Base-by-base conservation (phyloP, 208 protist genomes). In the Crithidia thermophila region DNA sequence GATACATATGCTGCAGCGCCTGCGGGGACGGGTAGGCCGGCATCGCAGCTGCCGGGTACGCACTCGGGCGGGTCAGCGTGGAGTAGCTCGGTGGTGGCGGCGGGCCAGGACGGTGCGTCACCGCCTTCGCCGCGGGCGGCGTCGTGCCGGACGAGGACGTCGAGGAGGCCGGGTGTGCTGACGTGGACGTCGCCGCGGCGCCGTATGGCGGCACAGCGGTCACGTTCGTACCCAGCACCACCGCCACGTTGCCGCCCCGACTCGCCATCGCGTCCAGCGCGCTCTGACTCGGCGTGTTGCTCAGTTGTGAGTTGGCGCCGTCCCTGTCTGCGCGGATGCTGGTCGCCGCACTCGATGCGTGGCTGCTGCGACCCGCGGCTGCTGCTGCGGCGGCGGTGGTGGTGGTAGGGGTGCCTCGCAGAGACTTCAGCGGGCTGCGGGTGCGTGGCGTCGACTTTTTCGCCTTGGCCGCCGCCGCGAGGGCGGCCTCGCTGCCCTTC, bases 71-170 rank as follows among this genome's bases (percentile, higher is more conserved):
- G 14, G 57, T 18, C 1, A 51, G 28, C 1, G 57, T 30, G 14
- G 57, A 25, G 57, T 62, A 62, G 20, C 57, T 62, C n/a, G 57
- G 57, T n/a, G 57, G 57, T 28, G 4, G 57, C 13, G 57, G 18
- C 25, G n/a, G n/a, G n/a, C n/a, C n/a, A n/a, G n/a, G n/a, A n/a
- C n/a, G 5, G 20, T 3, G 21, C 36, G 4, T 37, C 51, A 5
- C 34, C 33, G 28, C 51, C 21, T 7, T 18, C 33, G 11, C 51
- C 51, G 33, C 27, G 31, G 51, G 36, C 11, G 34, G 30, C 52
- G 42, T 59, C 13, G 52, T 14, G 13, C 20, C 31, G 5, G 42
- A 45, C 20, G 23, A n/a, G n/a, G n/a, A n/a, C n/a, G n/a, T n/a
- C n/a, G n/a, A n/a, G n/a, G n/a, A n/a, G n/a, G n/a, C n/a, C n/a